A percentile compares a stretch with the other conserved stretches of the same genome.
phyloP scores from a whole-genome alignment of 2,329 filamentous ascomycete species.

The Penicillium sp. region DNA sequence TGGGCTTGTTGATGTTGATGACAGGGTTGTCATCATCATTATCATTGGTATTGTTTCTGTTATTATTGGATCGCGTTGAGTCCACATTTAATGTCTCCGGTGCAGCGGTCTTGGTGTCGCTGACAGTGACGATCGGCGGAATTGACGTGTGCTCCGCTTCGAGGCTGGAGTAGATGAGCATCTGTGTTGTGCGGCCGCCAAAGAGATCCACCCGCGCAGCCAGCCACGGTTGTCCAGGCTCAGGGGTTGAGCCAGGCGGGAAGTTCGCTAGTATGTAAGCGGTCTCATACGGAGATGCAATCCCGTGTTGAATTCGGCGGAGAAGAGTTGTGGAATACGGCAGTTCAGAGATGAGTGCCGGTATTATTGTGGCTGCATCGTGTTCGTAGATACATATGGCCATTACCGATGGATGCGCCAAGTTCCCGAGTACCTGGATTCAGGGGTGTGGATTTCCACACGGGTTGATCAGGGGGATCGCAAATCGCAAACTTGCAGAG shows the following conservation, averaged over 20 bases:
- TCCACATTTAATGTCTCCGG: conserved; percentile 4
- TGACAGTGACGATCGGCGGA: conserved; percentile 12
- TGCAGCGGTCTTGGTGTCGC: not conserved
- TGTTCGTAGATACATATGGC: conserved; percentile 15
- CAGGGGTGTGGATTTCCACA: not conserved
- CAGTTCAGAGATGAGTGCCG: conserved; percentile 28
- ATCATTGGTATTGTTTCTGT: not conserved
- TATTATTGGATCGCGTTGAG: conserved; percentile 3
- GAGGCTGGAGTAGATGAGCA: conserved; percentile 36
- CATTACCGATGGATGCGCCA: not conserved
- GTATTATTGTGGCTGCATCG: conserved; percentile 16
- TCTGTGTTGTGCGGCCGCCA: conserved; percentile 34
- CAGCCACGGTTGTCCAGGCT: conserved; percentile 29
- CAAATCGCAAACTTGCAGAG: not conserved
- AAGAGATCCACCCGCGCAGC: conserved; percentile 36
- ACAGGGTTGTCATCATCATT: not conserved
- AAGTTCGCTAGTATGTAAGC: conserved; percentile 31
- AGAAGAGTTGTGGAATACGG: conserved; percentile 33
- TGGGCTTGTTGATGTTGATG: not conserved
- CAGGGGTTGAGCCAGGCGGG: conserved; percentile 13
- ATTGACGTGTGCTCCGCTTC: conserved; percentile 24
- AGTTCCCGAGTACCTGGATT: conserved; percentile 4
- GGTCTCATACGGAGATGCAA: conserved; percentile 26
- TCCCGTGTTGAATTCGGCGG: conserved; percentile 34
- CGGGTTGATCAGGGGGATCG: not conserved